Evolutionary conservation across 2,329 filamentous ascomycete species (phyloP), one percentile per base, ranked within the genome.

Genomic region (Cercospora sp.): DNA sequence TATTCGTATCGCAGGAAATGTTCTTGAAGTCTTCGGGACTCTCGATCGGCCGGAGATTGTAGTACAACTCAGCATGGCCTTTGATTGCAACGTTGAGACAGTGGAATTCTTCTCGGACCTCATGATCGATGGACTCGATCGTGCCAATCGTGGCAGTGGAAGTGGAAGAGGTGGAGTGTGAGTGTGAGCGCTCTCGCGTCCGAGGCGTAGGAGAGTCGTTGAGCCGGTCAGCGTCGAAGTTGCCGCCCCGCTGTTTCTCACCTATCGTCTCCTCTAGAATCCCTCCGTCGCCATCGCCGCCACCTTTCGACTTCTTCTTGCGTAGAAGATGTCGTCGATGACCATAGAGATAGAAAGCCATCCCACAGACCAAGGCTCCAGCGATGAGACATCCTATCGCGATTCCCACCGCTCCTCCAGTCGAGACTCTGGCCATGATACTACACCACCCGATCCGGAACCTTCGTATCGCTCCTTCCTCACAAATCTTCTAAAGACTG

Each of bases 371-470:
- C 12, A 68, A 20, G 23, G 59, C 42, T 9, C 62, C 62, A n/a
- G 66, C 66, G 5, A 68, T 31, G 4, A 64, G 53, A 36, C 67
- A 63, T 8, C 63, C 63, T 13, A 66, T 66, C 30, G 58, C 67
- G 12, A 68, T 68, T 1, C 67, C 67, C 7, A 53, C 63, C 33
- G 63, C 67, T 23, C 26, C 67, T 20, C 63, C 63, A 12, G 58
- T 20, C 9, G 67, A 68, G 9, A 68, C 60, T 23, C 20, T 36
- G 48, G 40, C 60, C 60, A 62, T 62, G 33, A 40, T 51, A n/a
- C 60, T 20, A 31, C 20, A 13, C 12, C 10, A 36, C 28, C 3
- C 5, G 31, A 33, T 31, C 28, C 16, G 30, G 48, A 12, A 42
- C 58, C 42, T 4, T 42, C 16, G 23, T 59, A 12, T 8, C 23